Evolutionary conservation across 2,329 filamentous ascomycete species (phyloP), one percentile per base, ranked within the genome.

Genomic region (Metarhizium anisopliae): DNA sequence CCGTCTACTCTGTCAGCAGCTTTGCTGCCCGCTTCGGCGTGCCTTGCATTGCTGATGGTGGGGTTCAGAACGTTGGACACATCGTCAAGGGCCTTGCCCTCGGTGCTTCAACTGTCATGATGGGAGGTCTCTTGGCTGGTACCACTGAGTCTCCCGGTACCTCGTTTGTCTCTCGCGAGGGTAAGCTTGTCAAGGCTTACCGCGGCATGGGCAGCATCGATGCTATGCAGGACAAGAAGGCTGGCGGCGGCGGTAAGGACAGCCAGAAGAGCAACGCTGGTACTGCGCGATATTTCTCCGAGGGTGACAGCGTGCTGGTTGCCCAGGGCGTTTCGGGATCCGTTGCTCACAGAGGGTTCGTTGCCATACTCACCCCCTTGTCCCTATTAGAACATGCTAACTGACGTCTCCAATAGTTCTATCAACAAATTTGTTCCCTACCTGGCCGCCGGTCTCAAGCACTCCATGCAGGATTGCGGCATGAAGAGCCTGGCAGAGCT

Each of bases 211-310:
- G 94, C 63, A 92, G 87, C 74, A 99, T 99, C 70, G 94, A 96
- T 67, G 94, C 94, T 63, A 99, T 99, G 94, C 92, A 97, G 77
- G 93, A 97, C 77, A 96, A 94, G 84, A 96, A 96, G 81, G 91
- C 92, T 11, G 90, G 89, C 55, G 80, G 74, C 58, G 87, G 86
- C 62, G 76, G 78, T 66, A 88, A 84, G 72, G 83, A 91, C 69
- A 83, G 79, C 72, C 85, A 87, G 72, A 83, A 86, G 75, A 86
- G 85, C 73, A 99, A 97, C 70, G 94, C 94, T 55, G 94, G 94
- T 68, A 97, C 95, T 60, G 94, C 94, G 49, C 87, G 94, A 60
- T 99, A 99, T 80, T 99, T 99, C 78, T 96, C 92, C 47, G 94
- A 99, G 75, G 92, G 92, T 59, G 93, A 96, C 74, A 87, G 88